Evolutionary conservation across 495 filamentous ascomycete species (phyloP), one percentile per base, ranked within the genome.

Genomic region (Hypomontagnella monticulosa): DNA sequence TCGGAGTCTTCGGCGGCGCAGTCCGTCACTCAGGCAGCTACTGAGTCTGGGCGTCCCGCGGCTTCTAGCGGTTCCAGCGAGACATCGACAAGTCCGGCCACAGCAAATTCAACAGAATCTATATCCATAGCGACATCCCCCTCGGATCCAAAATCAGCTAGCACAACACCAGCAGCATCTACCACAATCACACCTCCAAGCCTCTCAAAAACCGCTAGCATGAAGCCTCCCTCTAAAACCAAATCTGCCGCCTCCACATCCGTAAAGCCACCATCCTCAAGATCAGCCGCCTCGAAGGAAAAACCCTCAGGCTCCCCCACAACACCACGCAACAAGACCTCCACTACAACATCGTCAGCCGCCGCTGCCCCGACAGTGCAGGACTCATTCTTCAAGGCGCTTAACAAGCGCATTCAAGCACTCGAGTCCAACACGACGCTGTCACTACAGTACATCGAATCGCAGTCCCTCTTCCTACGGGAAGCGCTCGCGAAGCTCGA

Each of bases 361-460:
- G 74, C 84, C 15, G 75, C 92, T 2, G 87, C 85, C 14, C 93
- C 94, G 9, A 93, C 92, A 0, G 94, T 92, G 3, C 95, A 99
- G 77, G 95, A 97, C 74, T 93, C 89, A 6, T 98, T 99, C 79
- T 99, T 97, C 84, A 98, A 98, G 76, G 92, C 92, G 5, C 88
- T 99, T 4, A 91, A 92, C 61, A 97, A 97, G 73, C 91, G 95
- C 37, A 85, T 99, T 4, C 90, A 93, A 67, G 85, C 90, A 61
- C 88, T 99, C 11, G 95, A 99, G 75, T 85, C 91, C 16, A 97
- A 98, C 75, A 92, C 92, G 5, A 95, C 93, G 2, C 81, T 99
- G 23, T 97, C 93, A 0, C 84, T 99, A 2, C 91, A 96, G 68
- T 99, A 98, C 72, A 97, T 99, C 65, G 93, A 97, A 78, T 91